Percentiles rank a stretch among this genome's conserved stretches.
Conservation (phyloP, 352 stramenopile genomes). For the Thraustochytrium aureum region DNA sequence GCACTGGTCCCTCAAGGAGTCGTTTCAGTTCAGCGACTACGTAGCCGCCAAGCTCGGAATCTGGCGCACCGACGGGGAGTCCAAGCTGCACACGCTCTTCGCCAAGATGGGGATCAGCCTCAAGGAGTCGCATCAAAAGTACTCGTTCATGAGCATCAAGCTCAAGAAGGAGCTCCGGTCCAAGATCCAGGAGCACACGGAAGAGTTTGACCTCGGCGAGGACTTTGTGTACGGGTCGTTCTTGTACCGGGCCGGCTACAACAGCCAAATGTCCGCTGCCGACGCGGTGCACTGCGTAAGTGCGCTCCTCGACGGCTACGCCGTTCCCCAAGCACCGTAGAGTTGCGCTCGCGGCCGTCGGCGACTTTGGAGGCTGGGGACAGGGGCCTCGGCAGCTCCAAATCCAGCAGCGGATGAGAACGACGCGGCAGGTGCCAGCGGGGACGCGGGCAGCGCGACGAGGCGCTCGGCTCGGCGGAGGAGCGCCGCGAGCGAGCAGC, state of each 20-base stretch:
- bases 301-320: conserved; percentile 81
- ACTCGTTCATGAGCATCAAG: conserved; percentile 88
- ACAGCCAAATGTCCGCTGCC: conserved; percentile 89
- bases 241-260: conserved; percentile 88
- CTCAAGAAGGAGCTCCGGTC: conserved; percentile 86
- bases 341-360: no score
- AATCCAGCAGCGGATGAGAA: no score
- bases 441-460: conserved; percentile 56
- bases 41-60: conserved; percentile 80
- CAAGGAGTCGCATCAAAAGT: conserved; percentile 92
- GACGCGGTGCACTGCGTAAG: conserved; percentile 93
- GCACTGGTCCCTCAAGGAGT: conserved; percentile 90
- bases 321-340: no score
- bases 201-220: conserved; percentile 93
- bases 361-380: no score
- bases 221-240: conserved; percentile 95
- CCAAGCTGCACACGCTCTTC: conserved; percentile 84
- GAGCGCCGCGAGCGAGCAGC: no score
- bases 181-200: conserved; percentile 81
- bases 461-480: no score
- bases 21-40: conserved; percentile 95
- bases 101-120: conserved; percentile 97
- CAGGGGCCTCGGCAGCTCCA: no score
- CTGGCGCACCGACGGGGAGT: conserved; percentile 68
- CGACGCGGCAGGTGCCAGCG: conserved; percentile 57